Conservation (phyloP, 1,284 basidiomycete species). For the Trametes versicolor region DNA sequence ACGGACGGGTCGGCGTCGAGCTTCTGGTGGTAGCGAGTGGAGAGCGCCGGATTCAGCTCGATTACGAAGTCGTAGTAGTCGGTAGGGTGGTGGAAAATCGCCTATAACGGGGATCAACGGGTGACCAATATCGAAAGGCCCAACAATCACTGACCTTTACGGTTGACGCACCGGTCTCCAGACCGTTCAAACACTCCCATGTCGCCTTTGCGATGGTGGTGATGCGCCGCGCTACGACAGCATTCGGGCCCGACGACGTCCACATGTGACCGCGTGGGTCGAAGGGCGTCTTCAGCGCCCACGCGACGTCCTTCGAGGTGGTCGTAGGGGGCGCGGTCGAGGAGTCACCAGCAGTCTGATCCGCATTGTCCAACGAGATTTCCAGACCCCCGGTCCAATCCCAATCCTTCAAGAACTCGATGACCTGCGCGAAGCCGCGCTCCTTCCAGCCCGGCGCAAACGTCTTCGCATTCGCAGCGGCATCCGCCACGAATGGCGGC, state of each 20-base stretch:
- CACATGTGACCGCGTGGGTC: conserved; percentile 83
- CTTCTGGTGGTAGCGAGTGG: conserved; percentile 82
- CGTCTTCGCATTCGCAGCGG: conserved; percentile 42
- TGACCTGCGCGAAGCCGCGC: conserved; percentile 83
- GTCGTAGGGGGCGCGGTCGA: conserved; percentile 27
- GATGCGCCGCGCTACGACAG: conserved; percentile 77
- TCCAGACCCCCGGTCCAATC: conserved; percentile 78
- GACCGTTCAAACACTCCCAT: conserved; percentile 55
- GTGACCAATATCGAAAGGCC: not conserved
- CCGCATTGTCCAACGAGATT: conserved; percentile 64
- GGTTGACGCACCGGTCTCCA: conserved; percentile 57
- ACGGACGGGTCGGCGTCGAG: conserved; percentile 57
- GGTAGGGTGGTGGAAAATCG: conserved; percentile 86
- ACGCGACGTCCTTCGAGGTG: conserved; percentile 63
- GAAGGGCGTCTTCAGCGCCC: conserved; percentile 85
- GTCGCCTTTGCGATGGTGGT: conserved; percentile 79
- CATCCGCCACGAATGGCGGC: conserved; percentile 37
- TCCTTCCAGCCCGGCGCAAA: conserved; percentile 74
- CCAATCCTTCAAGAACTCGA: conserved; percentile 87
- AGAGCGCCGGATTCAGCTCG: conserved; percentile 69
- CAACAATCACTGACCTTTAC: conserved; percentile 58
- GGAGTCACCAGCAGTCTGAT: conserved; percentile 34
- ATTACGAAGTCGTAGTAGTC: conserved; percentile 90
- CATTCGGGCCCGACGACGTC: conserved; percentile 72
- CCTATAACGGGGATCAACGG: conserved; percentile 50